phyloP scores from a whole-genome alignment of 2,329 filamentous ascomycete genomes.

The Fusarium albosuccineum region DNA sequence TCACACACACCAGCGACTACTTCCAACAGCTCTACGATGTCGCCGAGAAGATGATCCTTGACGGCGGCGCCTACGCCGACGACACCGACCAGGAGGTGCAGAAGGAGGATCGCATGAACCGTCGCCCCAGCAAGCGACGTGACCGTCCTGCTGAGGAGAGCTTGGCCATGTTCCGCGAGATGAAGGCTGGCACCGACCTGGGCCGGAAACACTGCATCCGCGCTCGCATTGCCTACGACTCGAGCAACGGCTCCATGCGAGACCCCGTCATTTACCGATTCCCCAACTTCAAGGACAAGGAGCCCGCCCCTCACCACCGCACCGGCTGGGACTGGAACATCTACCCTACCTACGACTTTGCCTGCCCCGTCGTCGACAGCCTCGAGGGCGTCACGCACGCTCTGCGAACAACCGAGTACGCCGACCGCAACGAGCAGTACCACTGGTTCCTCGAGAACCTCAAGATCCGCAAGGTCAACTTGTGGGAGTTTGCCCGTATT shows the following conservation, averaged over 20 bases:
- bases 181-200: conserved; percentile 87
- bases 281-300: conserved; percentile 69
- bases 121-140: conserved; percentile 84
- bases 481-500: conserved; percentile 88
- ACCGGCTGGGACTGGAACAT: conserved; percentile 86
- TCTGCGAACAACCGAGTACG: conserved; percentile 87
- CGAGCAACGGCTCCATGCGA: conserved; percentile 94
- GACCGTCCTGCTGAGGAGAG: conserved; percentile 86
- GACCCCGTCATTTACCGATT: conserved; percentile 98
- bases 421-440: conserved; percentile 87
- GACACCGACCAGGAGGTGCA: conserved; percentile 93
- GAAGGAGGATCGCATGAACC: conserved; percentile 85
- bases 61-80: conserved; percentile 92
- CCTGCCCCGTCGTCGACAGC: conserved; percentile 84
- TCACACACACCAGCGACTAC: conserved; percentile 95
- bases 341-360: conserved; percentile 90
- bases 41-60: conserved; percentile 85
- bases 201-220: conserved; percentile 91
- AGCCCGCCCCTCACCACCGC: conserved; percentile 73
- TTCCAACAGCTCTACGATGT: conserved; percentile 93
- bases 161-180: conserved; percentile 88
- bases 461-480: conserved; percentile 80
- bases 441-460: conserved; percentile 86
- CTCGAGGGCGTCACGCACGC: conserved; percentile 88
- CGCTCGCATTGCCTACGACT: conserved; percentile 91